Evolutionary conservation across 768 basidiomycete genomes (phyloP), one percentile per base, ranked within the genome.

Genomic region (Obba rivulosa): DNA sequence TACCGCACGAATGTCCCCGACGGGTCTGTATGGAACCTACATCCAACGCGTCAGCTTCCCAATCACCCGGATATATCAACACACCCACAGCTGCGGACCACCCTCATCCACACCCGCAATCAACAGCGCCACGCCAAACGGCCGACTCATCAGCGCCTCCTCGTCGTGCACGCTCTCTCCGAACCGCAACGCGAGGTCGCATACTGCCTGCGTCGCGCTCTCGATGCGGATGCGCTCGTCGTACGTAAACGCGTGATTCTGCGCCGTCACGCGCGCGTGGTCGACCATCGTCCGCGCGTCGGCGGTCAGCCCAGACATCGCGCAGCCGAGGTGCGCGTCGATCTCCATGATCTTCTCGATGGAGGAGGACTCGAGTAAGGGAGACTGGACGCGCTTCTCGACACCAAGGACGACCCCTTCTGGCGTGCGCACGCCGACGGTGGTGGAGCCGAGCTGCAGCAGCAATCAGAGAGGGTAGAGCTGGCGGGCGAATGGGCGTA

Each of bases 281-380:
- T 99, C 96, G 67, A 99, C 91, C 90, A 99, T 99, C 41, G 96
- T 99, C 54, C 96, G 83, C 39, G 96, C 95, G 70, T 99, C 96
- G 47, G 96, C 95, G 48, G 92, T 96, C 53, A 99, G 78, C 25
- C 89, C 89, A 40, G 92, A 94, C 94, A 98, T 97, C 49, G 96
- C 96, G 58, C 94, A 97, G 9, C 93, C 96, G 51, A 99, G 82
- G 71, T 99, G 96, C 11, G 68, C 56, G 71, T 98, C 96, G 61
- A 99, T 98, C 73, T 99, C 96, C 95, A 99, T 97, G 65, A 98
- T 98, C 77, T 98, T 98, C 68, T 99, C 95, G 62, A 99, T 93
- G 47, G 93, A 94, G 28, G 28, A 87, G 35, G 92, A 83, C 72
- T 97, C 96, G 60, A 98, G 81, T 41, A 99, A 79, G 9, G 93